Evolutionary conservation across 2,329 filamentous ascomycete genomes (phyloP).

Genomic region (Trichoderma atrobrunneum): DNA sequence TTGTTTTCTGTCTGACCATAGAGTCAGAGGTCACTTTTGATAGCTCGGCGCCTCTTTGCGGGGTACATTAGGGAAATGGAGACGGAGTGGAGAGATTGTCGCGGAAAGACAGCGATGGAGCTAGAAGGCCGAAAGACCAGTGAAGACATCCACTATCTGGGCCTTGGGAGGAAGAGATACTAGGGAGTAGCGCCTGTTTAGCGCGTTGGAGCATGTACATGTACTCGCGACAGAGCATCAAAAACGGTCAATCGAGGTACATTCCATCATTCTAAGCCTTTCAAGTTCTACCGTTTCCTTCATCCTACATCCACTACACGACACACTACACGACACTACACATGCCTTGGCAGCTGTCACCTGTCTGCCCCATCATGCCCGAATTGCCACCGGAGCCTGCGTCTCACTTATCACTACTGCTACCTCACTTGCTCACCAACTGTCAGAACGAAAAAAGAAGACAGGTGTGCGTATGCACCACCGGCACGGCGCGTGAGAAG

Average conservation of each 20-base stretch:
- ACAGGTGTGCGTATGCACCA: background rate
- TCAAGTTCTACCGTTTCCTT: background rate
- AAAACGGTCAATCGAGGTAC: background rate
- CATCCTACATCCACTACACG: background rate
- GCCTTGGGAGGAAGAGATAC: background rate
- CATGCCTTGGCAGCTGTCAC: background rate
- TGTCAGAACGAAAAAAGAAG: background rate
- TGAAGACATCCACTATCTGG: background rate
- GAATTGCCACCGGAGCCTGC: background rate
- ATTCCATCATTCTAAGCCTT: background rate
- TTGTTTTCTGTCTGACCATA: background rate
- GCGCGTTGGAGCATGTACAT: background rate
- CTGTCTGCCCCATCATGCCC: background rate
- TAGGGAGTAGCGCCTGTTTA: background rate
- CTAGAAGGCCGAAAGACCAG: background rate
- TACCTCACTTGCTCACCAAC: background rate
- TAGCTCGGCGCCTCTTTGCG: slow-evolving; percentile 16
- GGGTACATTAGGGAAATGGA: slow-evolving; percentile 15
- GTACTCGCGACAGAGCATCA: background rate
- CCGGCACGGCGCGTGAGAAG: background rate
- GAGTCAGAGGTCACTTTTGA: background rate
- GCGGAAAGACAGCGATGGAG: background rate
- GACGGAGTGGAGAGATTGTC: slow-evolving; percentile 10
- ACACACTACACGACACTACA: background rate
- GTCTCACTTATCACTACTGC: background rate